These are phyloP conservation scores for Senna siamea DNA, from an alignment of 306 rosid species.

Conservation along the genomic window DNA sequence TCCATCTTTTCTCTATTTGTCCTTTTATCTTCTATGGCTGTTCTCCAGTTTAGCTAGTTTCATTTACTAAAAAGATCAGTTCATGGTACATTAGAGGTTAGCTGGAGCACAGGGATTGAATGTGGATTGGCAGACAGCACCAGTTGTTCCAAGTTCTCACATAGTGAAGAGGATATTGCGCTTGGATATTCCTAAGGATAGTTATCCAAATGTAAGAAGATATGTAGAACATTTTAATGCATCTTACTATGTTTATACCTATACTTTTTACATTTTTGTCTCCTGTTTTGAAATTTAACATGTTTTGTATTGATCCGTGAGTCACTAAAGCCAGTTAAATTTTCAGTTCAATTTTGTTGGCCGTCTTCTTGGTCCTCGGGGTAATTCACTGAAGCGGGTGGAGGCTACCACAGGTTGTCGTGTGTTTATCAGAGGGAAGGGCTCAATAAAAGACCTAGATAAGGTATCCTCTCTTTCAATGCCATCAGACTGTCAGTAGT, in stretches of 20 bases:
- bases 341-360: constrained; percentile 67
- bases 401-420: constrained; percentile 70
- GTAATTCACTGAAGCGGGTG: constrained; percentile 63
- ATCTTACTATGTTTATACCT: constrained; percentile 1
- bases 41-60: constrained; percentile 13
- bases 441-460: constrained; percentile 61
- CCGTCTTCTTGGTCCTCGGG: constrained; percentile 67
- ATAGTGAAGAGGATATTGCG: constrained; percentile 59
- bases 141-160: constrained; percentile 46
- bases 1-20: neutral
- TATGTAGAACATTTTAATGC: constrained; percentile 14
- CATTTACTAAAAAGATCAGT: constrained; percentile 35
- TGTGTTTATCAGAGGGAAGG: constrained; percentile 64
- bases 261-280: neutral
- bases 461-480: constrained; percentile 45
- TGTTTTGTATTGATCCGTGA: constrained; percentile 9
- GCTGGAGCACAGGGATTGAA: constrained; percentile 52
- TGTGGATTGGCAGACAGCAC: constrained; percentile 51
- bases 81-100: constrained; percentile 44
- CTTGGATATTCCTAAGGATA: constrained; percentile 57
- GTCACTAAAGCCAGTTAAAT: constrained; percentile 34
- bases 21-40: constrained; percentile 3
- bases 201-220: constrained; percentile 60
- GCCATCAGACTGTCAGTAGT: no score
- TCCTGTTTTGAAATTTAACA: neutral